These are phyloP conservation scores for Saccharomycopsis babjevae DNA, from an alignment of 805 yeast species.

Conservation along the genomic window DNA sequence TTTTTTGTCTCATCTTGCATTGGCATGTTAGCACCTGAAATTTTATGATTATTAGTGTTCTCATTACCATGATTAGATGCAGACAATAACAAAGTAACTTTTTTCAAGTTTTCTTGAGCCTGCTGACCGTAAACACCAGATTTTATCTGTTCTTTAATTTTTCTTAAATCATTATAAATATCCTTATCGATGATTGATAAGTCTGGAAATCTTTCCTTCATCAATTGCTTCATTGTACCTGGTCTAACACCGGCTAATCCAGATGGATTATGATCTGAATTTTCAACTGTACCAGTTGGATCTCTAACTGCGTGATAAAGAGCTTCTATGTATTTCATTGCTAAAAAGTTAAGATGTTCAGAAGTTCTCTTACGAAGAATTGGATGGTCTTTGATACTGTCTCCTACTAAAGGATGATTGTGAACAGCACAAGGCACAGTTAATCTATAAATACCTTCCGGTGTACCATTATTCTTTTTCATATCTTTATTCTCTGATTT, in stretches of 20 bases:
- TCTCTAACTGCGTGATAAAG: not conserved
- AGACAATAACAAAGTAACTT: not conserved
- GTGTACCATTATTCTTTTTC: not conserved
- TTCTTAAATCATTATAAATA: slow-evolving; percentile 17
- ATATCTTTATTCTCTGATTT: not conserved
- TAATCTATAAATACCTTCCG: slow-evolving; percentile 3
- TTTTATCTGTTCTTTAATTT: slow-evolving; percentile 8
- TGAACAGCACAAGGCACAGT: slow-evolving; percentile 15
- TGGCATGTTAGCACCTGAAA: not conserved
- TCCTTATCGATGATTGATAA: slow-evolving; percentile 17
- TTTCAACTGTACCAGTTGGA: not conserved
- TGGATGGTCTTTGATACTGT: slow-evolving; percentile 15
- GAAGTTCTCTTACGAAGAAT: slow-evolving; percentile 15
- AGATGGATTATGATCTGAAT: not conserved
- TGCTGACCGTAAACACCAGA: not conserved
- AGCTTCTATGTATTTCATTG: slow-evolving; percentile 4
- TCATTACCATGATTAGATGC: not conserved
- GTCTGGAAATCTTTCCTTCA: slow-evolving; percentile 16
- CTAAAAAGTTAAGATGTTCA: slow-evolving; percentile 15
- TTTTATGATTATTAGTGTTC: not conserved
- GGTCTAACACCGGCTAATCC: slow-evolving; percentile 9
- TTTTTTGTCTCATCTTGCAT: not conserved
- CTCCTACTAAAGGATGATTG: slow-evolving; percentile 9
- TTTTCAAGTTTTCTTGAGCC: not conserved
- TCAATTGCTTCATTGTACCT: slow-evolving; percentile 8